Conservation (phyloP, 805 yeast genomes). For the Yarrowia sp. region DNA sequence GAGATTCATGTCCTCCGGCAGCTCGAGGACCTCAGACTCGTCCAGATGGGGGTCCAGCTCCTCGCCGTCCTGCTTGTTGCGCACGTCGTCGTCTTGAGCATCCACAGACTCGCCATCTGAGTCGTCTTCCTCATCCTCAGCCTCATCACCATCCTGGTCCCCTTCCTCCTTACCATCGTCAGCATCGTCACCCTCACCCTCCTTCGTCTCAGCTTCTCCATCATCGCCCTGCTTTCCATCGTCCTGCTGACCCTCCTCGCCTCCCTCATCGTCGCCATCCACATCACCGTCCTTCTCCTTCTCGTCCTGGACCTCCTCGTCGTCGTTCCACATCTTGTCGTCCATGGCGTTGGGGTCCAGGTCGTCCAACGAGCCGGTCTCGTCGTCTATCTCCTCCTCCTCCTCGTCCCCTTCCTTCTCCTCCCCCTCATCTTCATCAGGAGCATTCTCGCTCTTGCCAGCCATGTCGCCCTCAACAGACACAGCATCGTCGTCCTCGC, state of each 20-base stretch:
- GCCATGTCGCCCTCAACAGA: slow-evolving; percentile 98
- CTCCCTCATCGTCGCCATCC: slow-evolving; percentile 44
- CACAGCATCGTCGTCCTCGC: slow-evolving; percentile 58
- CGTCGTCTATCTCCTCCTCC: slow-evolving; percentile 79
- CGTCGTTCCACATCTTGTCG: slow-evolving; percentile 98
- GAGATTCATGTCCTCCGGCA: slow-evolving; percentile 88
- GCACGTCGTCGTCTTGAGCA: slow-evolving; percentile 55
- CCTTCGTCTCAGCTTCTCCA: slow-evolving; percentile 34
- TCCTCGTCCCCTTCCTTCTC: slow-evolving; percentile 49
- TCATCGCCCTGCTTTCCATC: slow-evolving; percentile 29
- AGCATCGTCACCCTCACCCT: slow-evolving; percentile 39
- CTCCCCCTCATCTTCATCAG: slow-evolving; percentile 59
- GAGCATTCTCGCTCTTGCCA: slow-evolving; percentile 79
- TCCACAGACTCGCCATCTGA: slow-evolving; percentile 51
- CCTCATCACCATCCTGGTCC: slow-evolving; percentile 42
- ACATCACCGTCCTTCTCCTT: slow-evolving; percentile 74
- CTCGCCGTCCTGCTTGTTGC: slow-evolving; percentile 75
- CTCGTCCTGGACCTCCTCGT: slow-evolving; percentile 71
- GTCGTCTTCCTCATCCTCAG: slow-evolving; percentile 46
- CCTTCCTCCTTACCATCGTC: slow-evolving; percentile 42
- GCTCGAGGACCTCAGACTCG: slow-evolving; percentile 80
- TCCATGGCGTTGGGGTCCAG: slow-evolving; percentile 93
- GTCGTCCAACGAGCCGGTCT: slow-evolving; percentile 83
- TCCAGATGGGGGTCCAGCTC: slow-evolving; percentile 72
- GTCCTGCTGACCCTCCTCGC: slow-evolving; percentile 38